phyloP scores from a whole-genome alignment of 1,139 yeast species.

The Yamadazyma oceani region DNA sequence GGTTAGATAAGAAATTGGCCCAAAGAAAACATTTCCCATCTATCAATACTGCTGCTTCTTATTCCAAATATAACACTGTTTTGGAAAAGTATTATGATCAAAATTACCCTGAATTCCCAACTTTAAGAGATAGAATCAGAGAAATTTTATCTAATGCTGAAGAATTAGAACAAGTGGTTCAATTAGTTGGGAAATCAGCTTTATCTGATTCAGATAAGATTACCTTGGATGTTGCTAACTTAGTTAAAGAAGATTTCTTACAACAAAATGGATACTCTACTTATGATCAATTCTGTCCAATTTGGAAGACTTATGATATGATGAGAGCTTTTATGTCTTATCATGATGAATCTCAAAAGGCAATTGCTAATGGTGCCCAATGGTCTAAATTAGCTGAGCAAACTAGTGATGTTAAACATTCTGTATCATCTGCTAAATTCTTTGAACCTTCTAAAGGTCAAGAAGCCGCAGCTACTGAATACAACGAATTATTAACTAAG shows the following conservation, averaged over 20 bases:
- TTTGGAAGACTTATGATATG: slow-evolving; percentile 98
- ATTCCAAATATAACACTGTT: slow-evolving; percentile 91
- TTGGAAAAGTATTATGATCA: slow-evolving; percentile 82
- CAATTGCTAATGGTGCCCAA: slow-evolving; percentile 87
- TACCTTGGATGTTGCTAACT: slow-evolving; percentile 85
- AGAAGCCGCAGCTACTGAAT: slow-evolving; percentile 70
- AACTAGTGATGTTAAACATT: slow-evolving; percentile 86
- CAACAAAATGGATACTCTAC: slow-evolving; percentile 99
- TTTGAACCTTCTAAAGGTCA: slow-evolving; percentile 94
- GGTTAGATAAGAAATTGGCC: slow-evolving; percentile 96
- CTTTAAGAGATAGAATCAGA: slow-evolving; percentile 83
- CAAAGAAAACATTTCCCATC: slow-evolving; percentile 99
- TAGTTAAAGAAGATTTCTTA: slow-evolving; percentile 95
- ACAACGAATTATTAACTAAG: slow-evolving; percentile 68
- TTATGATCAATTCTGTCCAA: slow-evolving; percentile 98
- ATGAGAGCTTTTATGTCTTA: slow-evolving; percentile 91
- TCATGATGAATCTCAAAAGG: slow-evolving; percentile 97
- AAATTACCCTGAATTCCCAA: slow-evolving; percentile 89
- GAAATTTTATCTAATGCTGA: slow-evolving; percentile 96
- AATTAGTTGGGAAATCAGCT: slow-evolving; percentile 98
- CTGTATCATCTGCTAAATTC: slow-evolving; percentile 93
- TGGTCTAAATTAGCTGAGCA: slow-evolving; percentile 92
- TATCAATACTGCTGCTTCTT: slow-evolving; percentile 91
- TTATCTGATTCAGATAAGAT: slow-evolving; percentile 95
- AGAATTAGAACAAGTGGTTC: slow-evolving; percentile 98